Conservation (phyloP, 352 stramenopile species). For the Globisporangium solare region DNA sequence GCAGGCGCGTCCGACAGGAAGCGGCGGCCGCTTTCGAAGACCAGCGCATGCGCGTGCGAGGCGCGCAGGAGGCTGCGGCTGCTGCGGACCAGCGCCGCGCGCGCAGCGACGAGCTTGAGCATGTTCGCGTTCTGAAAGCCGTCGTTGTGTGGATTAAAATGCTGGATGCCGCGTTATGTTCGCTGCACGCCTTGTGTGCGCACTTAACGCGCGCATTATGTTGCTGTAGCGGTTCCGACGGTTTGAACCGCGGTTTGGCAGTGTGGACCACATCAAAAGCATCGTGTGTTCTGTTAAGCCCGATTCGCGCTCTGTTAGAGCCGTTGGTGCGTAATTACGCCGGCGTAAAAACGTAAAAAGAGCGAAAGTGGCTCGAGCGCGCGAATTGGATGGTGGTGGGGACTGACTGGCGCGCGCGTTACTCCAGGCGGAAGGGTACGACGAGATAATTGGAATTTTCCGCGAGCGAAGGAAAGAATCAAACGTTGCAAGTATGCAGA, state of each 20-base stretch:
- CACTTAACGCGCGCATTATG: neutral
- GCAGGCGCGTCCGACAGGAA: slow-evolving; percentile 9
- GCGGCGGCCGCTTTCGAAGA: neutral
- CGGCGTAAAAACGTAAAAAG: slow-evolving; percentile 10
- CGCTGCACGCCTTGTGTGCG: neutral
- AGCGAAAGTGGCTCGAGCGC: slow-evolving; percentile 3
- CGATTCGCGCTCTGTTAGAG: neutral
- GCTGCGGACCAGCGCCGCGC: slow-evolving; percentile 7
- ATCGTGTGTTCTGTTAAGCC: neutral
- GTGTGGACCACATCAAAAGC: too few species aligned
- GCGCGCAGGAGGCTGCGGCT: neutral
- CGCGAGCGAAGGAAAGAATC: slow-evolving; percentile 43
- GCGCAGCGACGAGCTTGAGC: neutral
- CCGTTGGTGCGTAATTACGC: slow-evolving; percentile 10
- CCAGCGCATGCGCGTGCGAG: neutral
- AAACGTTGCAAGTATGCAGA: slow-evolving; percentile 48
- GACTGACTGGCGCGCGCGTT: slow-evolving; percentile 14
- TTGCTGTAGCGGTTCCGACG: too few species aligned
- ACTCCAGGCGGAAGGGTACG: slow-evolving; percentile 1
- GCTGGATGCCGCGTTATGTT: too few species aligned
- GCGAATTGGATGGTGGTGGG: slow-evolving; percentile 27
- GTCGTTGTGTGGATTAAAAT: too few species aligned
- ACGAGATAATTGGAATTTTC: slow-evolving; percentile 53
- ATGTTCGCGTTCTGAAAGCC: slow-evolving; percentile 2
- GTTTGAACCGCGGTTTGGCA: too few species aligned